Base-by-base conservation (phyloP, 2,329 filamentous ascomycete species). In the Diaporthe longicolla region DNA sequence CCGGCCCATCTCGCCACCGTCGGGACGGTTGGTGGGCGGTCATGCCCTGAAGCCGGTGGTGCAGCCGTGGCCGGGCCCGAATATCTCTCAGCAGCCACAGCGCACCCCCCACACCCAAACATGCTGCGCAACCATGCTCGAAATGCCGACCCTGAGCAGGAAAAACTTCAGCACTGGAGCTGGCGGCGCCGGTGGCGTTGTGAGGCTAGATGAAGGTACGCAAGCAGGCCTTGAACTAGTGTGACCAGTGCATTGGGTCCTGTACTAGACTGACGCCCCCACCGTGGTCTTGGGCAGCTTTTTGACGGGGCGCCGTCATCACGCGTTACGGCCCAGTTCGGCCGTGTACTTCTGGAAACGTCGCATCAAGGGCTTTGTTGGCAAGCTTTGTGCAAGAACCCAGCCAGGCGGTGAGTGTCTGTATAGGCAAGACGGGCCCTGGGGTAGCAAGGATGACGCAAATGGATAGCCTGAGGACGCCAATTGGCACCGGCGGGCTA, bases 331-430 rank as follows among this genome's bases (percentile, higher is more conserved):
- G 29, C 43, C 45, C 52, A 72, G 54, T 32, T 63, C 55, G 61
- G 61, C 17, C n/a, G 24, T 52, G 54, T 69, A 69, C 70, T 55
- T 74, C 35, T 57, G 58, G 70, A 63, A 72, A 69, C 29, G 58
- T 74, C 70, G 55, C 70, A 74, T 55, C 70, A 61, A 55, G 43
- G 40, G 58, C 70, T 65, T 74, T 66, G 68, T 59, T 55, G 61
- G 73, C 48, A 65, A 50, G 61, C 63, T 72, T 72, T 70, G 73
- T 57, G 55, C 70, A 74, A 71, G 75, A 76, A 79, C 77, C 77
- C 77, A 78, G 78, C 75, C 77, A 78, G 78, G 79, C 79, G 79
- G 79, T 80, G 80, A 81, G 78, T 73, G 76, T 75, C 37, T 76
- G 77, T 66, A 75, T 15, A 65, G 61, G 55, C 52, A 43, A 74